Conservation (phyloP, 257 asterid species). For the Solanum gracilifrons region DNA sequence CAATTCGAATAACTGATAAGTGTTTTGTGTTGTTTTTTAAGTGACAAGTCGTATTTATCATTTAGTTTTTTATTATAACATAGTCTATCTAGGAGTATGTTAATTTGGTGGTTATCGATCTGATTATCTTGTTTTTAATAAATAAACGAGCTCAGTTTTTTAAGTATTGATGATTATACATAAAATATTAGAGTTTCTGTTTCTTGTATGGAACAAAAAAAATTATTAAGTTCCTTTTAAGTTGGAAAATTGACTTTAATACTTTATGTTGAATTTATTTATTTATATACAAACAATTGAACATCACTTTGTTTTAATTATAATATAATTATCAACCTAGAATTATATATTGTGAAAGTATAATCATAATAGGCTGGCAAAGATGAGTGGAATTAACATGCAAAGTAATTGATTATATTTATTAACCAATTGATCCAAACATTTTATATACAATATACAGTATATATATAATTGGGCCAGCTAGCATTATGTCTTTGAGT, state of each 20-base stretch:
- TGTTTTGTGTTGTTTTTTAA: too few relatives aligned
- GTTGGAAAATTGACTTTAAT: not conserved
- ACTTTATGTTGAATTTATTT: not conserved
- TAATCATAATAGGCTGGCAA: not conserved
- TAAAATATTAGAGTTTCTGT: not conserved
- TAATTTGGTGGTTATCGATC: not conserved
- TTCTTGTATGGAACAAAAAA: not conserved
- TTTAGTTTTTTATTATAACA: not conserved
- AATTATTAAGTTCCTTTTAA: not conserved
- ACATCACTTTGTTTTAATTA: not conserved
- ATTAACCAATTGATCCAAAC: not conserved
- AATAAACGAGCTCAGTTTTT: not conserved
- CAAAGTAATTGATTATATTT: not conserved
- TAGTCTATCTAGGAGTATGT: not conserved
- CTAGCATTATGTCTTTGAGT: not conserved
- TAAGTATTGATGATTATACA: not conserved
- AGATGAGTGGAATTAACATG: not conserved
- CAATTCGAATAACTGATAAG: not conserved
- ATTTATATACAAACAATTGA: not conserved
- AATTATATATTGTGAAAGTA: not conserved
- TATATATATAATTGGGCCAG: not conserved
- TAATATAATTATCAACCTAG: not conserved
- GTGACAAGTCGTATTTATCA: too few relatives aligned
- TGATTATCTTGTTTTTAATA: not conserved
- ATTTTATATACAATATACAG: not conserved